Percentiles rank a stretch among this genome's conserved stretches.
Evolutionary conservation across 352 stramenopile genomes (phyloP).

Genomic region (Globisporangium alternatum): DNA sequence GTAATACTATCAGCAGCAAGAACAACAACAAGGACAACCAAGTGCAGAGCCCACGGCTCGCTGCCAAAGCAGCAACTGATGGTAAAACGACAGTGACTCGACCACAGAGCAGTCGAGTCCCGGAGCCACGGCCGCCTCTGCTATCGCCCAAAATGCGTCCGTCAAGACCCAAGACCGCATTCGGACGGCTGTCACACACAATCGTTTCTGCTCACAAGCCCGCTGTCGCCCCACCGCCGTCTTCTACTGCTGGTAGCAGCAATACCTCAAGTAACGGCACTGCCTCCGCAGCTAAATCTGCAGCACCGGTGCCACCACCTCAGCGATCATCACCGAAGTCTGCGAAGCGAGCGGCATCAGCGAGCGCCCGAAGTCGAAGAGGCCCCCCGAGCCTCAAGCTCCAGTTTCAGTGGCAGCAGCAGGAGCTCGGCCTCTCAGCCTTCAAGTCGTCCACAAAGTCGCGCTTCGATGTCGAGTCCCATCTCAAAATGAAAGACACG

Average conservation of each 20-base stretch:
- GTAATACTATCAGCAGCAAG: background rate
- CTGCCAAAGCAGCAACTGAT: background rate
- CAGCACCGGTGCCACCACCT: background rate
- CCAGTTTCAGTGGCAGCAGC: background rate
- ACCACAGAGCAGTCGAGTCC: background rate
- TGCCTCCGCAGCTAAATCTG: background rate
- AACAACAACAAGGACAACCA: background rate
- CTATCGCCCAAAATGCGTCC: background rate
- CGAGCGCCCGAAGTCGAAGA: background rate
- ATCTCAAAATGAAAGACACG: background rate
- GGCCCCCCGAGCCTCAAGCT: background rate
- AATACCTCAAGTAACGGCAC: background rate
- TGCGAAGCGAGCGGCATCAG: conserved; percentile 1
- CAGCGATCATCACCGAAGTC: background rate
- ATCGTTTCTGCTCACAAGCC: conserved; percentile 14
- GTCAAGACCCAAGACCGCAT: conserved; percentile 26
- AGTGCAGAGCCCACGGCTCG: background rate
- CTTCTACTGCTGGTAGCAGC: background rate
- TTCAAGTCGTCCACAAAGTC: conserved; percentile 34
- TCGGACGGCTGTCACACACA: conserved; percentile 16
- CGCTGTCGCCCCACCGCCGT: background rate
- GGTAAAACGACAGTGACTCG: background rate
- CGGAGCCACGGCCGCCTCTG: background rate
- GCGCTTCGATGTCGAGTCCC: conserved; percentile 23
- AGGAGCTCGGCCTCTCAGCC: conserved; percentile 7